phyloP scores from a whole-genome alignment of 2,329 filamentous ascomycete genomes.

The Fusarium xyrophilum region DNA sequence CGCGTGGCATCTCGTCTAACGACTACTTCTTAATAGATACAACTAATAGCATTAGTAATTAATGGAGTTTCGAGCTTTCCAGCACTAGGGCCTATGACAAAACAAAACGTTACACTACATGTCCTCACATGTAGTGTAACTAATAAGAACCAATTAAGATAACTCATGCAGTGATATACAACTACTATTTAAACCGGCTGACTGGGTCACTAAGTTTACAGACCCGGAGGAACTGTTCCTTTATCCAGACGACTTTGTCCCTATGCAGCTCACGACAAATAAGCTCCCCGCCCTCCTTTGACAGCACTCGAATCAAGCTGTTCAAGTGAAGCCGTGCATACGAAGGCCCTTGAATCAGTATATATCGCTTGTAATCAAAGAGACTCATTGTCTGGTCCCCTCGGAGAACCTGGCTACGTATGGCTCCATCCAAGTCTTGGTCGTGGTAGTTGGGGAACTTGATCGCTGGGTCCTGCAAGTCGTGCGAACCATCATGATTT shows the following conservation, averaged over 20 bases:
- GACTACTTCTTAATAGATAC: no score
- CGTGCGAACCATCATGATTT: background rate
- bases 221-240: background rate
- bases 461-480: background rate
- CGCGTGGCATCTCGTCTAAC: no score
- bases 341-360: background rate
- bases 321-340: background rate
- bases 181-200: background rate
- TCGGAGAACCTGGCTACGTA: background rate
- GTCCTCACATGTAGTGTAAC: background rate
- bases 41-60: no score
- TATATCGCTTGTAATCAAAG: background rate
- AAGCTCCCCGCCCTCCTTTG: background rate
- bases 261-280: background rate
- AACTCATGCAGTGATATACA: no score
- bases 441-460: background rate
- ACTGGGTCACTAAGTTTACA: background rate
- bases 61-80: background rate
- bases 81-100: background rate
- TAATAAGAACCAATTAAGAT: no score
- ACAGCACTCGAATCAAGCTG: background rate
- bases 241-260: background rate
- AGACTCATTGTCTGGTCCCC: background rate
- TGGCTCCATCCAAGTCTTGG: background rate
- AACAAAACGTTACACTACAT: background rate